Percentiles rank a stretch among this genome's conserved stretches.
These are phyloP conservation scores for Hyphopichia homilentoma DNA, from an alignment of 805 yeast genomes.

Conservation along the genomic window DNA sequence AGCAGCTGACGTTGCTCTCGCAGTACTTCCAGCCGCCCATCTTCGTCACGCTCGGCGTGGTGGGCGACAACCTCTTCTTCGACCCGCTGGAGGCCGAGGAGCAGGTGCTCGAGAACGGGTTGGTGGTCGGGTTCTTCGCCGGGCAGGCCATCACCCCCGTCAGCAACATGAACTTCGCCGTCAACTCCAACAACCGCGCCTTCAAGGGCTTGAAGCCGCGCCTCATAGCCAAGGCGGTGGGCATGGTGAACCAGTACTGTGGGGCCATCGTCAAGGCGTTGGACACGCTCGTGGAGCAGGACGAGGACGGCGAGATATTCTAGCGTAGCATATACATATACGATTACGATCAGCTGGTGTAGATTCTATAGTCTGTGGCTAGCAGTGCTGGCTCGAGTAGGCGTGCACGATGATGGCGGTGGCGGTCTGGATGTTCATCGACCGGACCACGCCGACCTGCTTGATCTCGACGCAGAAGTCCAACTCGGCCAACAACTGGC, in stretches of 20 bases:
- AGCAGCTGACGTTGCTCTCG: constrained; percentile 46
- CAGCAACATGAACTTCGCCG: constrained; percentile 60
- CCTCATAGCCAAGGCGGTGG: constrained; percentile 50
- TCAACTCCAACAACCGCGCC: constrained; percentile 38
- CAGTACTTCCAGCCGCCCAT: constrained; percentile 63
- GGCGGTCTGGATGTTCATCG: constrained; percentile 97
- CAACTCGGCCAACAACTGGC: constrained; percentile 72
- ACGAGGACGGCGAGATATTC: constrained; percentile 22
- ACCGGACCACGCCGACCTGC: constrained; percentile 87
- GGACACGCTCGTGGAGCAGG: constrained; percentile 42
- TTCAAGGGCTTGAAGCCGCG: constrained; percentile 54
- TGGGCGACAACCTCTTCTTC: constrained; percentile 63
- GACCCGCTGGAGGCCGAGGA: constrained; percentile 92
- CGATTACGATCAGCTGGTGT: too few species aligned
- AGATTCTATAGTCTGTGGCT: constrained; percentile 7
- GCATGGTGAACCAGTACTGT: constrained; percentile 60
- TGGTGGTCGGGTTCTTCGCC: constrained; percentile 67
- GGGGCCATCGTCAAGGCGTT: constrained; percentile 57
- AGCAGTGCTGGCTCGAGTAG: constrained; percentile 68
- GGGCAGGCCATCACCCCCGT: constrained; percentile 72
- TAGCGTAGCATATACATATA: too few species aligned
- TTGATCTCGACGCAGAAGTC: constrained; percentile 88
- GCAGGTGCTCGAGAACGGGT: constrained; percentile 80
- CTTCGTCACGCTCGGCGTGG: constrained; percentile 69
- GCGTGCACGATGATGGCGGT: constrained; percentile 94